These are phyloP conservation scores for Wickerhamiella kurtzmanii DNA, from an alignment of 805 yeast genomes.

Conservation along the genomic window DNA sequence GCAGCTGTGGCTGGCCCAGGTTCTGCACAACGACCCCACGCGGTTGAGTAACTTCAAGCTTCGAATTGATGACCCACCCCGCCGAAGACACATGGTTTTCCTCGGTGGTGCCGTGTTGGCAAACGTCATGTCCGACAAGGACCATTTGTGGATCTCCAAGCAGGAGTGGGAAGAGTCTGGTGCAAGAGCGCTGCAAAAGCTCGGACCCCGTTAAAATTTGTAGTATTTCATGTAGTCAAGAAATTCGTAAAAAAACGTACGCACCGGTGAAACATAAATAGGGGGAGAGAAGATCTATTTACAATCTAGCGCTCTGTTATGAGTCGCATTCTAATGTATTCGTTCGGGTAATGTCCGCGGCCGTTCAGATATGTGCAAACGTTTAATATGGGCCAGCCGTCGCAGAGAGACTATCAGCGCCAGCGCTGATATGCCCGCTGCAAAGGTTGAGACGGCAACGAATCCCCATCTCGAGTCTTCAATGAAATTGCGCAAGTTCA, in stretches of 20 bases:
- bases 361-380: slow-evolving; percentile 42
- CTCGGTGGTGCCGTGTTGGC: slow-evolving; percentile 98
- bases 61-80: slow-evolving; percentile 94
- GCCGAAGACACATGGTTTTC: slow-evolving; percentile 98
- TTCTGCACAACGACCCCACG: slow-evolving; percentile 72
- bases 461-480: slow-evolving; percentile 74
- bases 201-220: slow-evolving; percentile 80
- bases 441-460: slow-evolving; percentile 32
- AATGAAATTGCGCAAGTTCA: slow-evolving; percentile 86
- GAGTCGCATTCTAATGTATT: neutral
- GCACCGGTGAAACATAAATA: no score
- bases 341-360: neutral
- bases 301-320: no score
- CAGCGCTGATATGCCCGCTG: slow-evolving; percentile 32
- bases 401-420: slow-evolving; percentile 43
- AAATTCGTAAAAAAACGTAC: no score
- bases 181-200: slow-evolving; percentile 64
- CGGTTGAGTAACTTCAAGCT: slow-evolving; percentile 81
- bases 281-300: no score
- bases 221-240: no score
- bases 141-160: slow-evolving; percentile 93
- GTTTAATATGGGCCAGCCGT: slow-evolving; percentile 52
- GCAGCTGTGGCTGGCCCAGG: slow-evolving; percentile 87
- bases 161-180: slow-evolving; percentile 99
- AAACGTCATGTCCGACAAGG: slow-evolving; percentile 94